Evolutionary conservation across 2,329 filamentous ascomycete genomes (phyloP), one percentile per base, ranked within the genome.

Genomic region (Blastomyces gilchristii): DNA sequence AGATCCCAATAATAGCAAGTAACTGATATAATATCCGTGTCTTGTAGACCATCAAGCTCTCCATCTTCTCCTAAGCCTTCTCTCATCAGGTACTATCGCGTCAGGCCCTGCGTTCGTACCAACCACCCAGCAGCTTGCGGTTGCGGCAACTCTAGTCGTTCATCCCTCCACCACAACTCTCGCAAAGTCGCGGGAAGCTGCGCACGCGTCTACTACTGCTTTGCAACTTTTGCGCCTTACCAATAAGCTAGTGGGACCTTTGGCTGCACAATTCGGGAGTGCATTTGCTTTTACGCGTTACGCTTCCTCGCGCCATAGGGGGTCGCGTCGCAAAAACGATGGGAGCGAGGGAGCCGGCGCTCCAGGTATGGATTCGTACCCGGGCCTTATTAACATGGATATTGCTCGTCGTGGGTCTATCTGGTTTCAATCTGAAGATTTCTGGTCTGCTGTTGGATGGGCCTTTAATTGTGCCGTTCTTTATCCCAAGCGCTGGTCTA

Each of bases 401-500:
- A 79, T 91, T 63, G 86, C 87, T 1, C 83, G 84, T 60, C 78
- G 82, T 16, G 81, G 85, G 53, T 87, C 88, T 39, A 66, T 97
- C 1, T 96, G 89, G 85, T 78, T 78, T 18, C 83, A 84, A n/a
- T 89, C 88, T 0, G 86, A 89, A 65, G 90, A 96, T 71, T 95
- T 97, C 70, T 99, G 94, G 91, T 83, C 86, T 52, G 84, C 90
- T 0, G 82, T 94, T 0, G 94, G 93, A 3, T 97, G 94, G 94
- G 88, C 90, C 0, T 91, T 97, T 73, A 94, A 93, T 72, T 97
- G 93, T 77, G 92, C 90, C 60, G 82, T 88, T 1, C 74, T 83
- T 41, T 81, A 93, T 68, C 85, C 85, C 1, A 81, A 83, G 50
- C 83, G 93, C 25, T 97, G 94, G 93, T 82, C 81, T 59, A 83